These are phyloP conservation scores for Karstenula rhodostoma DNA, from an alignment of 2,329 filamentous ascomycete species.

Conservation along the genomic window DNA sequence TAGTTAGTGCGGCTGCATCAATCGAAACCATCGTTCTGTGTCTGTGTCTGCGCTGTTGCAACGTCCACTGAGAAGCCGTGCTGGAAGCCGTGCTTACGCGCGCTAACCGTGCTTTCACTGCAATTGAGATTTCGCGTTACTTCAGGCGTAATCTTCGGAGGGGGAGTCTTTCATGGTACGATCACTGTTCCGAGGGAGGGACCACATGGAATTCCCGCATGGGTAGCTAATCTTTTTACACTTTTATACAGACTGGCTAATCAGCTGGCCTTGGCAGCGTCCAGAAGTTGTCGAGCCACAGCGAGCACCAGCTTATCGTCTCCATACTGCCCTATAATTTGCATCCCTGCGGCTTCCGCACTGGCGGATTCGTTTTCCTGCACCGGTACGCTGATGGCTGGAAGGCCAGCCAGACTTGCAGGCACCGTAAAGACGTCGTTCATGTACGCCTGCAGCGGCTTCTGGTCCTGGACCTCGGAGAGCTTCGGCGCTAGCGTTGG, in stretches of 20 bases:
- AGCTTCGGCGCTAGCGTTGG: slow-evolving; percentile 76
- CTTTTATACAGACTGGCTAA: slow-evolving; percentile 7
- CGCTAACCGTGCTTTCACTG: background rate
- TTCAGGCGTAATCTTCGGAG: too few species aligned
- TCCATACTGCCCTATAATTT: slow-evolving; percentile 83
- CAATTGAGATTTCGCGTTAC: background rate
- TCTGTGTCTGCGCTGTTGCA: background rate
- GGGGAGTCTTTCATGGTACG: too few species aligned
- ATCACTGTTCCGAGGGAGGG: too few species aligned
- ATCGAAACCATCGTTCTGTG: background rate
- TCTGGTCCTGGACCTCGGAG: slow-evolving; percentile 62
- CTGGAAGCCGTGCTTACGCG: background rate
- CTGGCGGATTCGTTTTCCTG: slow-evolving; percentile 46
- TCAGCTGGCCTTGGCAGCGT: slow-evolving; percentile 1
- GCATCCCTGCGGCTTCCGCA: slow-evolving; percentile 66
- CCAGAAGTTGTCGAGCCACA: slow-evolving; percentile 58
- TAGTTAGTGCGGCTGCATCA: slow-evolving; percentile 1
- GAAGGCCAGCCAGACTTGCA: slow-evolving; percentile 88
- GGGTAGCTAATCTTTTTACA: background rate
- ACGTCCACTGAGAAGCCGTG: background rate
- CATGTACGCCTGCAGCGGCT: slow-evolving; percentile 78
- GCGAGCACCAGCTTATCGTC: slow-evolving; percentile 72
- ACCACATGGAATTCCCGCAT: background rate
- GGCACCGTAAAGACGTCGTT: slow-evolving; percentile 97
- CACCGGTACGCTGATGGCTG: slow-evolving; percentile 84